phyloP scores from a whole-genome alignment of 176 grass and related monocot species.

The Triticum monococcum region DNA sequence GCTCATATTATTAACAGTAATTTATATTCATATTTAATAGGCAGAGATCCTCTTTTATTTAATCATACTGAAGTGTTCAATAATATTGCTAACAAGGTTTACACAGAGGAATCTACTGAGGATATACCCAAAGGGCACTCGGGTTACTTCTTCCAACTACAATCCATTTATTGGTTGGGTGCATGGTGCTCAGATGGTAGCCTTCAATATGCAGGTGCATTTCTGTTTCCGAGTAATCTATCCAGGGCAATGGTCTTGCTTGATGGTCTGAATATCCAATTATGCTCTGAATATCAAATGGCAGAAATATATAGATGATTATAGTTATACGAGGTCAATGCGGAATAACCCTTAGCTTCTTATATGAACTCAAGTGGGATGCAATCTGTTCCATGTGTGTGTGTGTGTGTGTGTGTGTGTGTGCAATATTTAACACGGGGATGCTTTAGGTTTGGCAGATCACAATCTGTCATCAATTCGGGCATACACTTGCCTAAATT shows the following conservation, averaged over 20 bases:
- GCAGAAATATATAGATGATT: background rate
- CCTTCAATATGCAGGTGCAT: slow-evolving; percentile 97
- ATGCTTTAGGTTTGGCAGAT: background rate
- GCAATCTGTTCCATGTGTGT: background rate
- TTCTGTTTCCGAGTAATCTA: background rate
- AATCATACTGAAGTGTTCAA: slow-evolving; percentile 25
- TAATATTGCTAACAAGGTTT: slow-evolving; percentile 57
- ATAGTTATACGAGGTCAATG: background rate
- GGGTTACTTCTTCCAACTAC: slow-evolving; percentile 88
- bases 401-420: background rate
- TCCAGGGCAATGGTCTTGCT: background rate
- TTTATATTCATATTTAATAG: background rate
- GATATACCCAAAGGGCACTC: slow-evolving; percentile 83
- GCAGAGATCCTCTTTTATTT: background rate
- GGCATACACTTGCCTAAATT: slow-evolving; percentile 6
- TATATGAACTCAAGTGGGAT: slow-evolving; percentile 1
- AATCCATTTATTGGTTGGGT: slow-evolving; percentile 92
- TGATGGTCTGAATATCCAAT: background rate
- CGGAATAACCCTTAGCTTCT: background rate
- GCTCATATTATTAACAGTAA: background rate
- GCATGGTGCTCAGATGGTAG: slow-evolving; percentile 96
- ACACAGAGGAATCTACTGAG: slow-evolving; percentile 89
- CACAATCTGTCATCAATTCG: background rate
- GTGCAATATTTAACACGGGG: background rate
- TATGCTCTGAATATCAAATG: background rate